Evolutionary conservation across 2,329 filamentous ascomycete genomes (phyloP).

Genomic region (Tolypocladium ophioglossoides): DNA sequence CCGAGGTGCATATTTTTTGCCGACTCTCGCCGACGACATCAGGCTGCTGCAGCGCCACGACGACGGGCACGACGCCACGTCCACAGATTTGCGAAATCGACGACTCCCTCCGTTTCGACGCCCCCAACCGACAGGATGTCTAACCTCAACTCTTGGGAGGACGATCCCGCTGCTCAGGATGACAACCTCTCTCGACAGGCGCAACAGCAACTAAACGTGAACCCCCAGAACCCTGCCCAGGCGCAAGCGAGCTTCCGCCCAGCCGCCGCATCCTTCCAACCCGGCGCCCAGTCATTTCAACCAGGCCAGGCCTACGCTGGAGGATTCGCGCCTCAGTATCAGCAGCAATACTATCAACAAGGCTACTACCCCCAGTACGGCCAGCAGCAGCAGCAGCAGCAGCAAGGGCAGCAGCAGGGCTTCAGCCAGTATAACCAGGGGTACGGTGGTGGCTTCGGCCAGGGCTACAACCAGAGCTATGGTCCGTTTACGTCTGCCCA

Average conservation of each 20-base stretch:
- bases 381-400: constrained; percentile 42
- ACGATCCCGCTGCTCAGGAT: constrained; percentile 69
- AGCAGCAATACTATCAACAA: constrained; percentile 42
- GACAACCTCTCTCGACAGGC: constrained; percentile 69
- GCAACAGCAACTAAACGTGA: constrained; percentile 65
- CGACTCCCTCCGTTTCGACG: neutral
- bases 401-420: constrained; percentile 30
- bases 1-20: neutral
- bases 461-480: constrained; percentile 37
- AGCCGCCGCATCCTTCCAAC: constrained; percentile 57
- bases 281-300: constrained; percentile 59
- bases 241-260: constrained; percentile 38
- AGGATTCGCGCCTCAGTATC: constrained; percentile 44
- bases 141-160: constrained; percentile 91
- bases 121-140: constrained; percentile 51
- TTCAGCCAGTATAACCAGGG: constrained; percentile 43
- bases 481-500: constrained; percentile 15
- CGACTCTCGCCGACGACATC: neutral
- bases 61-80: neutral
- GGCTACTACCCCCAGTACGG: constrained; percentile 51
- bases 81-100: neutral
- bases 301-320: constrained; percentile 60
- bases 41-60: neutral
- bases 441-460: constrained; percentile 40
- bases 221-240: constrained; percentile 36